Conservation (phyloP, 2,329 filamentous ascomycete genomes). For the Hymenoscyphus albidus region DNA sequence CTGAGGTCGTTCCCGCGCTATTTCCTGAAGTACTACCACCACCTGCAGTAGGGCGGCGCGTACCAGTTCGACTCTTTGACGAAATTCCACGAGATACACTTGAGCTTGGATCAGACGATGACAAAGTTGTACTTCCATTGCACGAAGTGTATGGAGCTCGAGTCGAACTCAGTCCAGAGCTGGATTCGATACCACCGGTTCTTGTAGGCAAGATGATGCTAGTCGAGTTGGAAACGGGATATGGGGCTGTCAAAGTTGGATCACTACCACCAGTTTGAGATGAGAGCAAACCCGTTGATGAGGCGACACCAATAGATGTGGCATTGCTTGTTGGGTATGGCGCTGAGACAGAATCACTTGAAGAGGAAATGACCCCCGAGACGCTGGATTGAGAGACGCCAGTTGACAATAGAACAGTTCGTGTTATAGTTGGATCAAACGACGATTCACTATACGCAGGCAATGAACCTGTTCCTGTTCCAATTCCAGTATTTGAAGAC, state of each 20-base stretch:
- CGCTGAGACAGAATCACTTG: constrained; percentile 7
- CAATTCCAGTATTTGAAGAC: not conserved
- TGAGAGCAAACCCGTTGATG: not conserved
- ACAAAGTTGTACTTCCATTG: not conserved
- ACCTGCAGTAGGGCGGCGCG: not conserved
- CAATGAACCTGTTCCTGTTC: not conserved
- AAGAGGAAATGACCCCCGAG: constrained; percentile 3
- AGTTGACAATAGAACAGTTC: not conserved
- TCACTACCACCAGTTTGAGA: not conserved
- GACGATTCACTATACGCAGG: not conserved
- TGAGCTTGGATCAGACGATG: constrained; percentile 7
- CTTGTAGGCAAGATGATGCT: constrained; percentile 10
- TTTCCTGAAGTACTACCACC: not conserved
- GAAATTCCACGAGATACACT: constrained; percentile 5
- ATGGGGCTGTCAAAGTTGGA: not conserved
- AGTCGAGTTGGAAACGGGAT: constrained; percentile 11
- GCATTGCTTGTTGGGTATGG: constrained; percentile 18
- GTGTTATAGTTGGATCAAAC: not conserved
- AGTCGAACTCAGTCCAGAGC: not conserved
- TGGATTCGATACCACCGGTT: not conserved
- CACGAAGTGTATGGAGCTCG: not conserved
- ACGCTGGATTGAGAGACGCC: constrained; percentile 2
- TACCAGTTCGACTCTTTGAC: not conserved
- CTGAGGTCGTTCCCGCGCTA: not conserved
- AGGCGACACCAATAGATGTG: not conserved